A percentile compares a stretch with the other conserved stretches of the same genome.
These are phyloP conservation scores for Beauveria rudraprayagi DNA, from an alignment of 2,329 filamentous ascomycete species.

Conservation along the genomic window DNA sequence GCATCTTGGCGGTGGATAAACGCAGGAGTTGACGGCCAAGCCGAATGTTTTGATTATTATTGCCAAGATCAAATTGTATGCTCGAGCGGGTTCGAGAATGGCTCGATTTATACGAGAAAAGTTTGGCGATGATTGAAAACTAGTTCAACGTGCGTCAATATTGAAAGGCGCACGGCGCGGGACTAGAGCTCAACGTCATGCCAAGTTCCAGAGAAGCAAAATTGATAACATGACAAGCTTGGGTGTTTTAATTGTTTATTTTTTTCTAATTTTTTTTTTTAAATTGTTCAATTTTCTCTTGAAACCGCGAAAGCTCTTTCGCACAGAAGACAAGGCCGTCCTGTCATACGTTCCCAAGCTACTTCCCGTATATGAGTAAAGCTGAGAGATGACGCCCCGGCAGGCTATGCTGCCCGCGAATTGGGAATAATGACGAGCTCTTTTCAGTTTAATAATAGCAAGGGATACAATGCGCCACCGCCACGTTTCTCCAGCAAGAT, in stretches of 20 bases:
- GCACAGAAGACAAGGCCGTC: background rate
- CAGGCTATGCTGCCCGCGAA: background rate
- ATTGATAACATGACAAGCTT: too few relatives aligned
- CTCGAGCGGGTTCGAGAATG: background rate
- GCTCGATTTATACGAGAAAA: background rate
- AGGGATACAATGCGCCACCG: background rate
- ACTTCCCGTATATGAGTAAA: too few relatives aligned
- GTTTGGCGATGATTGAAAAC: background rate
- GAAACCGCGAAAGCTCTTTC: background rate
- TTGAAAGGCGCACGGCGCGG: too few relatives aligned
- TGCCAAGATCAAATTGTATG: background rate
- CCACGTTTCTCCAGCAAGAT: background rate
- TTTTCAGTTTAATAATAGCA: conserved; percentile 4
- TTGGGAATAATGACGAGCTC: background rate
- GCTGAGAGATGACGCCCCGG: background rate
- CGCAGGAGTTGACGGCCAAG: background rate
- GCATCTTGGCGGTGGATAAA: background rate
- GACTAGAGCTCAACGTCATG: too few relatives aligned
- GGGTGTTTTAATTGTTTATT: too few relatives aligned
- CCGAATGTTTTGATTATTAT: background rate
- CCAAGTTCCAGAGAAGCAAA: background rate
- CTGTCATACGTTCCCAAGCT: background rate
- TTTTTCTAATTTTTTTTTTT: too few relatives aligned
- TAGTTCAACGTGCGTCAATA: too few relatives aligned
- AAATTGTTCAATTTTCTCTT: too few relatives aligned